Evolutionary conservation across 768 basidiomycete species (phyloP).

Genomic region (Mycena floridula): DNA sequence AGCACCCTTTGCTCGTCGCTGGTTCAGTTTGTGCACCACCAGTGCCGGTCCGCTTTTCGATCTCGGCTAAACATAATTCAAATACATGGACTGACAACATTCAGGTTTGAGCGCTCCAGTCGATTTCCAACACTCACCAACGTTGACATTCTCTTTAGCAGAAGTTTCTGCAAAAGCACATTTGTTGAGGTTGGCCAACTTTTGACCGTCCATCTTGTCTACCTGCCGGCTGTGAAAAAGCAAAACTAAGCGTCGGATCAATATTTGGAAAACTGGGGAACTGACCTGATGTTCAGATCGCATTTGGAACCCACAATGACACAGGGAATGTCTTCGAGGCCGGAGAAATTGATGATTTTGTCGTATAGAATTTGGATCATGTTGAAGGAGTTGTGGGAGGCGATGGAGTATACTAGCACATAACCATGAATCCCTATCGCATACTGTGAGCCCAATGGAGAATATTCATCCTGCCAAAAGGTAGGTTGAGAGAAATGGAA

Average conservation of each 20-base stretch:
- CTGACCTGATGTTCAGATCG: conserved; percentile 73
- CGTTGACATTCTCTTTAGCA: conserved; percentile 81
- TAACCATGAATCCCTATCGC: conserved; percentile 98
- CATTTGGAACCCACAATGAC: conserved; percentile 93
- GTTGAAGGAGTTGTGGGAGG: conserved; percentile 84
- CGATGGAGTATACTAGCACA: conserved; percentile 92
- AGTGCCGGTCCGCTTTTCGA: conserved; percentile 51
- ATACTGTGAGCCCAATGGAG: conserved; percentile 88
- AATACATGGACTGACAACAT: conserved; percentile 63
- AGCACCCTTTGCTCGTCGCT: neutral
- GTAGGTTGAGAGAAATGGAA: neutral
- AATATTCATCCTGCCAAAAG: conserved; percentile 79
- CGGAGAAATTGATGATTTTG: conserved; percentile 88
- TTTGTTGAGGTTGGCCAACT: conserved; percentile 62
- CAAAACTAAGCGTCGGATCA: no score
- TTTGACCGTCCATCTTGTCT: conserved; percentile 60
- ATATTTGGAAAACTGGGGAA: conserved; percentile 10
- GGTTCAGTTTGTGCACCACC: neutral
- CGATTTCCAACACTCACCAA: conserved; percentile 57
- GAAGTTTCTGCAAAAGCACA: conserved; percentile 86
- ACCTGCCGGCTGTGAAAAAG: conserved; percentile 61
- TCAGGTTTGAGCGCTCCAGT: neutral
- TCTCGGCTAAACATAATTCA: conserved; percentile 76
- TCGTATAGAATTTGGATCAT: conserved; percentile 92
- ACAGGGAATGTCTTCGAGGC: conserved; percentile 82